These are phyloP conservation scores for Xylaria sp. DNA, from an alignment of 2,329 filamentous ascomycete genomes.

Conservation along the genomic window DNA sequence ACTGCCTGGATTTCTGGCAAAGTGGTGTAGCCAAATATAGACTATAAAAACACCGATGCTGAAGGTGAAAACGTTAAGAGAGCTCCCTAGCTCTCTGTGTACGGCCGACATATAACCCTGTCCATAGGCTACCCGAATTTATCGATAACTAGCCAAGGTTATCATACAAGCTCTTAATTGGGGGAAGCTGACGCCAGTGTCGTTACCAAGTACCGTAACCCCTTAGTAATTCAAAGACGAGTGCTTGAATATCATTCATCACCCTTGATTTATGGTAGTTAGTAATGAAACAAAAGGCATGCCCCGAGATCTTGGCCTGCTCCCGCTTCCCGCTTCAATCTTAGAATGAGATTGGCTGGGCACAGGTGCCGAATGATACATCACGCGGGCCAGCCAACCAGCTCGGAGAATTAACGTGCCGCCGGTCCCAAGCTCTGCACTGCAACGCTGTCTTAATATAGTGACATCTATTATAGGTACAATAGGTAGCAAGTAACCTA, in stretches of 20 bases:
- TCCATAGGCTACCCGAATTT: too few relatives aligned
- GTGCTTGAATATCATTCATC: too few relatives aligned
- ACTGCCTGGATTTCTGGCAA: conserved; percentile 64
- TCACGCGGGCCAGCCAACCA: not conserved
- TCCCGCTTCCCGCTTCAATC: not conserved
- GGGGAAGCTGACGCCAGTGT: too few relatives aligned
- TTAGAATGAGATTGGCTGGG: conserved; percentile 2
- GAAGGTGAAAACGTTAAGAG: too few relatives aligned
- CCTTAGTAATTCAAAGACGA: too few relatives aligned
- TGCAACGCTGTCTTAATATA: not conserved
- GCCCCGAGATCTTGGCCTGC: conserved; percentile 10
- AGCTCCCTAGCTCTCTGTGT: too few relatives aligned
- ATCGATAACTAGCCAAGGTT: too few relatives aligned
- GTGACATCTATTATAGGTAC: not conserved
- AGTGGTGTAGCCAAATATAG: conserved; percentile 79
- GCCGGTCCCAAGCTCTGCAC: not conserved
- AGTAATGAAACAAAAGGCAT: too few relatives aligned
- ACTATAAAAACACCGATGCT: conserved; percentile 1
- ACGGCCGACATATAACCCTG: too few relatives aligned
- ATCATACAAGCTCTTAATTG: too few relatives aligned
- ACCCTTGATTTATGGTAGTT: too few relatives aligned
- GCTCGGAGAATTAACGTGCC: conserved; percentile 12
- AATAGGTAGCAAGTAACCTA: not conserved
- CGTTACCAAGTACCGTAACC: too few relatives aligned
- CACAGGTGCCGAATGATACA: not conserved